These are phyloP conservation scores for Biscogniauxia sp. DNA, from an alignment of 2,329 filamentous ascomycete genomes.

Conservation along the genomic window DNA sequence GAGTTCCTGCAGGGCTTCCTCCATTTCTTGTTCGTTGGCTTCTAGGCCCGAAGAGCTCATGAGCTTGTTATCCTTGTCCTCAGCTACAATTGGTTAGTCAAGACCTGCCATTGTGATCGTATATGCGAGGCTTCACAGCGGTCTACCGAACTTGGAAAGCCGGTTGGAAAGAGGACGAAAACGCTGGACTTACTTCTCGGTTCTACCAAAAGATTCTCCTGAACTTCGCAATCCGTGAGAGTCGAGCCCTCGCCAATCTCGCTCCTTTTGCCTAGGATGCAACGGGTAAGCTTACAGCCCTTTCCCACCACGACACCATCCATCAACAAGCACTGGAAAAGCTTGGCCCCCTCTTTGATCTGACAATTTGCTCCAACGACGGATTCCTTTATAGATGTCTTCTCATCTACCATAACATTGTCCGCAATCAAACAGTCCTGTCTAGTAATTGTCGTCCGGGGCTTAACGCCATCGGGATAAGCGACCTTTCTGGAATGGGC, in stretches of 20 bases:
- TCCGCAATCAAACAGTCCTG: conserved; percentile 81
- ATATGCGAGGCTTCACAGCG: conserved; percentile 1
- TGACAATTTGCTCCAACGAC: conserved; percentile 86
- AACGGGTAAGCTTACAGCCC: conserved; percentile 80
- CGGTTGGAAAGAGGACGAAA: neutral
- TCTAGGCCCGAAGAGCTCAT: conserved; percentile 67
- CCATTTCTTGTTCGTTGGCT: conserved; percentile 60
- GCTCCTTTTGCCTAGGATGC: conserved; percentile 77
- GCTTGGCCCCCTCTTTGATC: conserved; percentile 79
- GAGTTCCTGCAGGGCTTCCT: conserved; percentile 48
- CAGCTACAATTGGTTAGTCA: conserved; percentile 45
- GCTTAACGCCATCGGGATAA: conserved; percentile 77
- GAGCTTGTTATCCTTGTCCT: conserved; percentile 65
- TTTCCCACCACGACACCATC: conserved; percentile 84
- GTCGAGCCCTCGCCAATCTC: conserved; percentile 78
- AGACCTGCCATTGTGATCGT: conserved; percentile 1
- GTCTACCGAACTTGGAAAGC: neutral
- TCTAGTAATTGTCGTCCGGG: conserved; percentile 77
- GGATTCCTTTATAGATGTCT: conserved; percentile 86
- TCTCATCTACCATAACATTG: conserved; percentile 86
- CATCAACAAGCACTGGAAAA: conserved; percentile 89
- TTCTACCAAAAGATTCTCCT: conserved; percentile 84
- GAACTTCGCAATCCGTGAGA: conserved; percentile 88
- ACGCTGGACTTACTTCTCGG: conserved; percentile 59
- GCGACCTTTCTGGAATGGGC: conserved; percentile 78